A percentile compares a stretch with the other conserved stretches of the same genome.
Conservation (phyloP, 306 rosid genomes). For the Prunus salicina region DNA sequence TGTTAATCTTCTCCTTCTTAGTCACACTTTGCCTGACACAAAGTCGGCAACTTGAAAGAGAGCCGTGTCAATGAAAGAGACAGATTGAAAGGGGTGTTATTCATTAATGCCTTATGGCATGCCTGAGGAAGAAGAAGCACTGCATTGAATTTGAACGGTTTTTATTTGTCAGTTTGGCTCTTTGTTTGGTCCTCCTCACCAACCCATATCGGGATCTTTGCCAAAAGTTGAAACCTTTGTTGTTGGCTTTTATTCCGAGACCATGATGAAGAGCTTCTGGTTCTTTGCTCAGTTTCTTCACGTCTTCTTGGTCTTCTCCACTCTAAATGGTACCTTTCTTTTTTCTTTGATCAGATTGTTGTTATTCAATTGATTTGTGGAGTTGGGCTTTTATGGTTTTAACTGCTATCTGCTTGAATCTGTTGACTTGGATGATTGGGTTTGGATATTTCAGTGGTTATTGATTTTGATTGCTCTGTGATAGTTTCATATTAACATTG, state of each 20-base stretch:
- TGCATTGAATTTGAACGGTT: slow-evolving; percentile 6
- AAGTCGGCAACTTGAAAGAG: too few relatives aligned
- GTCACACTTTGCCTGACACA: neutral
- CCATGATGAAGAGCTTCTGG: slow-evolving; percentile 34
- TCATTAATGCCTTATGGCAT: slow-evolving; percentile 60
- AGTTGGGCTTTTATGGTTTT: neutral
- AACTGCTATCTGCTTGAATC: neutral
- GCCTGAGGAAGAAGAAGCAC: slow-evolving; percentile 47
- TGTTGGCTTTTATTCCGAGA: slow-evolving; percentile 21
- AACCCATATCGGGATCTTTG: slow-evolving; percentile 25
- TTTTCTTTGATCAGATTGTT: neutral
- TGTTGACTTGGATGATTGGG: slow-evolving; percentile 16
- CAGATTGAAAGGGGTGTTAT: slow-evolving; percentile 12
- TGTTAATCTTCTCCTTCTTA: slow-evolving; percentile 12
- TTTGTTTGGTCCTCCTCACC: slow-evolving; percentile 38
- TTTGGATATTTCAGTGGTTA: slow-evolving; percentile 20
- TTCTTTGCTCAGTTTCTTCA: slow-evolving; percentile 30
- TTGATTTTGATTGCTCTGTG: slow-evolving; percentile 6
- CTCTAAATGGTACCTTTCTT: slow-evolving; percentile 51
- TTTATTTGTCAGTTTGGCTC: slow-evolving; percentile 28
- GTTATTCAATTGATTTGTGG: neutral
- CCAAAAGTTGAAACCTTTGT: slow-evolving; percentile 23
- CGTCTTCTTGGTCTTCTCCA: slow-evolving; percentile 45
- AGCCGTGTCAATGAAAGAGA: neutral
- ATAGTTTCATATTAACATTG: slow-evolving; percentile 1